These are phyloP conservation scores for Senna siamea DNA, from an alignment of 306 rosid genomes.

Conservation along the genomic window DNA sequence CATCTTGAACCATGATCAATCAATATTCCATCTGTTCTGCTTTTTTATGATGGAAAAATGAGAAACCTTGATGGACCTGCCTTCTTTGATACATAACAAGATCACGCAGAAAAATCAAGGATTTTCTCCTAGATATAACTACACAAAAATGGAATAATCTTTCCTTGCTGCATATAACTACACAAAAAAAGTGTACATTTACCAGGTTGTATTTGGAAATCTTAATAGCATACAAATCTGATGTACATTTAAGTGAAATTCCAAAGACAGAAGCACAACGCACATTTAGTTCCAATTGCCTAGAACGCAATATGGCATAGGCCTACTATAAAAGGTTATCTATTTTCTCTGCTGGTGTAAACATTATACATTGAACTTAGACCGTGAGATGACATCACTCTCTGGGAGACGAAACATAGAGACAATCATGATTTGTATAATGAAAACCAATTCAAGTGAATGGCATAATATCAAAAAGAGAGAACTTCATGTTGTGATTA, in stretches of 20 bases:
- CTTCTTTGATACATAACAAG: conserved; percentile 7
- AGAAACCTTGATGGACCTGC: not conserved
- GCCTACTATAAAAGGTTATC: conserved; percentile 12
- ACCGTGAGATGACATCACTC: conserved; percentile 9
- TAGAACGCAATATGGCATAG: not conserved
- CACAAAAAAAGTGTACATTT: not conserved
- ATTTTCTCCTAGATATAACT: not conserved
- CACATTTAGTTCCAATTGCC: not conserved
- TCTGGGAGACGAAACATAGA: conserved; percentile 1
- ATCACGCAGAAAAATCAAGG: not conserved
- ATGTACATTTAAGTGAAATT: conserved; percentile 1
- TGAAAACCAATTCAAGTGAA: not conserved
- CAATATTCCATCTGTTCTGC: conserved; percentile 22
- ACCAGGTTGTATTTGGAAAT: not conserved
- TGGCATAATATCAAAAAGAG: conserved; percentile 13
- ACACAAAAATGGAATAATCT: not conserved
- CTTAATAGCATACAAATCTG: not conserved
- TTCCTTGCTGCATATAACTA: not conserved
- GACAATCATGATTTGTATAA: not conserved
- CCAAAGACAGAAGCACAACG: not conserved
- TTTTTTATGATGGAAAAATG: conserved; percentile 14
- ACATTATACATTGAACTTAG: conserved; percentile 5
- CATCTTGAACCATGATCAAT: conserved; percentile 14
- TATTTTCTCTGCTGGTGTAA: not conserved
- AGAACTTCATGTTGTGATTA: conserved; percentile 17